Percentiles rank a stretch among this genome's conserved stretches.
These are phyloP conservation scores for Rehmannia glutinosa DNA, from an alignment of 257 asterid genomes.

Conservation along the genomic window DNA sequence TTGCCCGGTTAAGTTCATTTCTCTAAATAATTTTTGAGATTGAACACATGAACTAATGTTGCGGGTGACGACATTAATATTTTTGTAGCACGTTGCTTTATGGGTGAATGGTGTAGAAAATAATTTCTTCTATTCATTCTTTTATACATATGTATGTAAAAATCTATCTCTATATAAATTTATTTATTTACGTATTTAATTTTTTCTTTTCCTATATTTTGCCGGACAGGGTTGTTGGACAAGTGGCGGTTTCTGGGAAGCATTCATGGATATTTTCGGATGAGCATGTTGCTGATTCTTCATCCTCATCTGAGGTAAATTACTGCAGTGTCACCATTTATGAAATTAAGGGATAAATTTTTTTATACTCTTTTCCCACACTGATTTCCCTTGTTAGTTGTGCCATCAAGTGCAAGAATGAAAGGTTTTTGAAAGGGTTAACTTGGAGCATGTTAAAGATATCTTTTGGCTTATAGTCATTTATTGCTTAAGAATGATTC, in stretches of 20 bases:
- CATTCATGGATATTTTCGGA: slow-evolving; percentile 79
- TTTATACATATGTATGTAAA: neutral
- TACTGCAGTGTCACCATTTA: neutral
- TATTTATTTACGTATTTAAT: neutral
- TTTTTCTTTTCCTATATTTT: slow-evolving; percentile 13
- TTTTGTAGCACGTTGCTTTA: neutral
- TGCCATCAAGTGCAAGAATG: slow-evolving; percentile 10
- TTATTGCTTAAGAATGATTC: neutral
- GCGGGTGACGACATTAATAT: slow-evolving; percentile 6
- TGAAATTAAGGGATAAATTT: neutral
- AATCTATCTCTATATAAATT: neutral
- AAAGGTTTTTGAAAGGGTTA: neutral
- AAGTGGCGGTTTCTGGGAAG: slow-evolving; percentile 88
- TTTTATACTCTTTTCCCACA: neutral
- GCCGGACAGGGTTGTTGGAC: slow-evolving; percentile 71
- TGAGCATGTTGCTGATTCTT: slow-evolving; percentile 39
- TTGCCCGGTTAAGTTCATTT: slow-evolving; percentile 16
- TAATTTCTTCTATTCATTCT: neutral
- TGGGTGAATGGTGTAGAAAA: neutral
- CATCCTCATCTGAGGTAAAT: slow-evolving; percentile 54
- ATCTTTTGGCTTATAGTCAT: neutral
- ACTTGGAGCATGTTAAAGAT: neutral
- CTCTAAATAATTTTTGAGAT: neutral
- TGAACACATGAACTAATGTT: slow-evolving; percentile 6
- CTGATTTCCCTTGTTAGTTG: neutral